Evolutionary conservation across 139 green algal species (phyloP), one percentile per base, ranked within the genome.

Genomic region (Chlorella sp.): DNA sequence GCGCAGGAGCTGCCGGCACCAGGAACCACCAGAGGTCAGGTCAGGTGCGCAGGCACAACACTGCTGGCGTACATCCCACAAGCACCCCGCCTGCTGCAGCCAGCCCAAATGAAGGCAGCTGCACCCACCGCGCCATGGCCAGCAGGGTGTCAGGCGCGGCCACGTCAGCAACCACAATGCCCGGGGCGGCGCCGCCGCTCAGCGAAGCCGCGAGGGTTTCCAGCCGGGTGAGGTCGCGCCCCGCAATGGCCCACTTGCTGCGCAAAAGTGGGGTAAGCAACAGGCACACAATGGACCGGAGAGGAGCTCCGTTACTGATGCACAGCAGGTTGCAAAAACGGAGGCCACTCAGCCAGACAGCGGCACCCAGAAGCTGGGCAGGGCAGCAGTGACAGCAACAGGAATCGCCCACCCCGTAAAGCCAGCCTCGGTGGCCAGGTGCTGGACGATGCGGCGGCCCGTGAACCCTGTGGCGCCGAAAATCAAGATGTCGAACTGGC

Each of bases 381-480:
- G n/a, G n/a, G n/a, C 11, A 47, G 13, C 55, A 82, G 70, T 3
- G 26, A 23, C 39, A 60, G 44, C 34, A 62, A 56, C 5, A 25
- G 21, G 18, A 68, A 32, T 3, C 9, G 21, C 30, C 51, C 39
- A 69, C 34, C 87, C 64, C 57, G 63, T 62, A 51, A 80, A 82
- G 28, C 51, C 51, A 4, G 51, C 51, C 12, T 21, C 51, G 28
- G 4, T 36, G 1, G 34, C 71, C 21, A 92, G 47, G 78, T 94
- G 87, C 47, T 85, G 63, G 0, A 82, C 81, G 20, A 95, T 82
- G 25, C 55, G 57, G 38, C 82, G 60, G 17, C 92, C 91, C 9
- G 92, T 95, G 74, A 94, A 95, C 3, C 92, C 92, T 7, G 92
- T 88, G 4, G 91, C 91, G 1, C 92, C 92, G 60, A 94, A 93